These are phyloP conservation scores for Exobasidium rhododendri DNA, from an alignment of 1,284 basidiomycete genomes.

Conservation along the genomic window DNA sequence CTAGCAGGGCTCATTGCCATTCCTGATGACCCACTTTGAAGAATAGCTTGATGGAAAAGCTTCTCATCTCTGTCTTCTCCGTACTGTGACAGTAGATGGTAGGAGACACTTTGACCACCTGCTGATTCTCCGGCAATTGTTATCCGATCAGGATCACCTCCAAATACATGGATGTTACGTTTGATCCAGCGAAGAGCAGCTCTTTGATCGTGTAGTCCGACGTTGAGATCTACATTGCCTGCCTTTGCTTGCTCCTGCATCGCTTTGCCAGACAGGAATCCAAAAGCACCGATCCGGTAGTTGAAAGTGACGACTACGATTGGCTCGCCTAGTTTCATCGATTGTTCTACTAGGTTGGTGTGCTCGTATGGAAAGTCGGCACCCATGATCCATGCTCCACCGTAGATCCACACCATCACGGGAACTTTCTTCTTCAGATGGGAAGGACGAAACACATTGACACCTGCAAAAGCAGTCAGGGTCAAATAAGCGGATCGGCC, in stretches of 20 bases:
- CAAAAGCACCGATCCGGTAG: constrained; percentile 33
- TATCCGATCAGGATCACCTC: constrained; percentile 28
- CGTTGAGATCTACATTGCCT: constrained; percentile 27
- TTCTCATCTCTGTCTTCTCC: constrained; percentile 24
- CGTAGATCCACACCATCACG: constrained; percentile 29
- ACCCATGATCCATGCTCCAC: constrained; percentile 16
- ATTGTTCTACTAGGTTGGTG: constrained; percentile 28
- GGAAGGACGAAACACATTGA: constrained; percentile 30
- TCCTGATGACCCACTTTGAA: constrained; percentile 27
- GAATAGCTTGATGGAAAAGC: constrained; percentile 34
- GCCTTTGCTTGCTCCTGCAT: constrained; percentile 15
- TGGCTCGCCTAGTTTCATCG: constrained; percentile 26
- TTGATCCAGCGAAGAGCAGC: constrained; percentile 31
- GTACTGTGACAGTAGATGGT: constrained; percentile 28
- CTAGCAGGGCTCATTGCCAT: constrained; percentile 17
- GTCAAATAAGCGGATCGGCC: background rate
- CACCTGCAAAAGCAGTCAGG: constrained; percentile 5
- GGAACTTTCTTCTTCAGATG: constrained; percentile 22
- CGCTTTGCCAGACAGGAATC: constrained; percentile 27
- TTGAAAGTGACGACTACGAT: constrained; percentile 33
- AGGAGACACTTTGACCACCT: constrained; percentile 25
- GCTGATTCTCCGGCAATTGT: constrained; percentile 35
- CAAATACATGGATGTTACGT: constrained; percentile 33
- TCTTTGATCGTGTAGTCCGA: constrained; percentile 36
- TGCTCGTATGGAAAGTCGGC: constrained; percentile 25